These are phyloP conservation scores for Castanopsis chinensis DNA, from an alignment of 306 rosid genomes.

Conservation along the genomic window DNA sequence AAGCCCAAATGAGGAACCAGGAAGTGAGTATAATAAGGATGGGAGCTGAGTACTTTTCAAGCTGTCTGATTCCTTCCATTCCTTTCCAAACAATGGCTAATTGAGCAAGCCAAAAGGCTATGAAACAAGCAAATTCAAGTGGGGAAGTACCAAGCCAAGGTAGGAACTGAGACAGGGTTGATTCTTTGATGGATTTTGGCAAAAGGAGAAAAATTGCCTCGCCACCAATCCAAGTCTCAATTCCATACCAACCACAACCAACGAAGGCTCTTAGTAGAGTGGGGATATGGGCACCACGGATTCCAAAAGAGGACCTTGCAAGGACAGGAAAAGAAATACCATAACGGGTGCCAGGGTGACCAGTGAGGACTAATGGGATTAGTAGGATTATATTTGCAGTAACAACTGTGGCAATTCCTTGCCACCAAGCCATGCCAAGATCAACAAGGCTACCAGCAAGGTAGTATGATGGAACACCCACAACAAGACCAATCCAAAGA, in stretches of 20 bases:
- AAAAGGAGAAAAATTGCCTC: constrained; percentile 80
- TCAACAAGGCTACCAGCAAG: constrained; percentile 88
- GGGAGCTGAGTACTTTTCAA: constrained; percentile 89
- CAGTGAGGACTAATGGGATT: constrained; percentile 64
- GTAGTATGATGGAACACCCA: constrained; percentile 87
- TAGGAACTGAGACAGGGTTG: constrained; percentile 26
- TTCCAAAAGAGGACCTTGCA: constrained; percentile 81
- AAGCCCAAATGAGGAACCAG: constrained; percentile 63
- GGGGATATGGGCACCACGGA: constrained; percentile 82
- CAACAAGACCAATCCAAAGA: constrained; percentile 86
- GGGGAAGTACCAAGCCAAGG: constrained; percentile 92
- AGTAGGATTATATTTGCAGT: constrained; percentile 56
- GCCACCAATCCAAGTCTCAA: constrained; percentile 95
- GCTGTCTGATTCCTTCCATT: constrained; percentile 73
- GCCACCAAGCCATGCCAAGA: constrained; percentile 99
- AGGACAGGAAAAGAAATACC: constrained; percentile 88
- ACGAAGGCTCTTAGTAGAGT: constrained; percentile 73
- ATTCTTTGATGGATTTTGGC: constrained; percentile 45
- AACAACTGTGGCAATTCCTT: constrained; percentile 81
- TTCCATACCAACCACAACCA: constrained; percentile 99
- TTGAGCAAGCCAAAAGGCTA: constrained; percentile 63
- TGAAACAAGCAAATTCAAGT: constrained; percentile 68
- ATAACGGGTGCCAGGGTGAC: constrained; percentile 76
- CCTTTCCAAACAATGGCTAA: constrained; percentile 71
- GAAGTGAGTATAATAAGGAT: constrained; percentile 61